Percentiles rank a stretch among this genome's conserved stretches.
Evolutionary conservation across 2,329 filamentous ascomycete genomes (phyloP).

Genomic region (Pseudogymnoascus sp.): DNA sequence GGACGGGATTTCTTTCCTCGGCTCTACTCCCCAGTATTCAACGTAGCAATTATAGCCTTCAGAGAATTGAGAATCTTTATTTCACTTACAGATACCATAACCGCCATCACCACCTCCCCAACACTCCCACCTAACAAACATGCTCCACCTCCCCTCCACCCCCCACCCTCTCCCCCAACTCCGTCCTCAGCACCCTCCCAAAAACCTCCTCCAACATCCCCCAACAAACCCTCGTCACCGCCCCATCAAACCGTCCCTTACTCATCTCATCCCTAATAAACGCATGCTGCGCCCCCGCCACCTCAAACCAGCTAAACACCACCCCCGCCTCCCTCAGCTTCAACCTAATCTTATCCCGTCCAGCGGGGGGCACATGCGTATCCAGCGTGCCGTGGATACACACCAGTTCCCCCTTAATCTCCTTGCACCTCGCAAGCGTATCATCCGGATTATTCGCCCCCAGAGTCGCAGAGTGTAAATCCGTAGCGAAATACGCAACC

Average conservation of each 20-base stretch:
- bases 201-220: constrained; percentile 86
- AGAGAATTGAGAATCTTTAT: neutral
- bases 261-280: constrained; percentile 89
- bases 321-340: constrained; percentile 70
- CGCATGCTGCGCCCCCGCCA: constrained; percentile 89
- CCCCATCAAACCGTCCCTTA: constrained; percentile 89
- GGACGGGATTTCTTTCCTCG: too few species aligned
- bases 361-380: constrained; percentile 76
- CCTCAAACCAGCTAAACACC: constrained; percentile 75
- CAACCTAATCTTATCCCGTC: constrained; percentile 73
- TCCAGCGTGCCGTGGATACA: constrained; percentile 92
- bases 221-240: constrained; percentile 78
- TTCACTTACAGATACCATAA: neutral
- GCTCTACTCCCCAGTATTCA: too few species aligned
- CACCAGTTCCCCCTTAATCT: constrained; percentile 69
- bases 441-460: constrained; percentile 60
- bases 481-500: constrained; percentile 87
- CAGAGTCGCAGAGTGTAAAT: constrained; percentile 72
- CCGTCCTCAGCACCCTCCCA: constrained; percentile 64
- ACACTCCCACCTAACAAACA: constrained; percentile 47
- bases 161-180: constrained; percentile 62
- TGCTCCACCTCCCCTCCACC: constrained; percentile 58
- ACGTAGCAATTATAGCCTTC: neutral
- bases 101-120: neutral
- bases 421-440: constrained; percentile 47